These are phyloP conservation scores for Magnaporthales sp. DNA, from an alignment of 2,329 filamentous ascomycete genomes.

Conservation along the genomic window DNA sequence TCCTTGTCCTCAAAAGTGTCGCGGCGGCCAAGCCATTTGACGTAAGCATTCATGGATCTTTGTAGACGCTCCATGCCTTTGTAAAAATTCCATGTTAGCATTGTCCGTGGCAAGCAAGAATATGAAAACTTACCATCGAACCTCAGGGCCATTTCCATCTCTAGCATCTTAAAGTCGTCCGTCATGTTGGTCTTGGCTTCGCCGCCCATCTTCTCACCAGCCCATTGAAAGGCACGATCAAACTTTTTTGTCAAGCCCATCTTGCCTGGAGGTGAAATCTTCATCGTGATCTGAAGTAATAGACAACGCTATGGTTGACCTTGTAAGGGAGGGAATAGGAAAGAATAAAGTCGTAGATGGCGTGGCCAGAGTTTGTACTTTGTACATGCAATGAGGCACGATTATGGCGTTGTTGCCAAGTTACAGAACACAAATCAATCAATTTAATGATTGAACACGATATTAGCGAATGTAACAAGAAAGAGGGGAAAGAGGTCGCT, in stretches of 20 bases:
- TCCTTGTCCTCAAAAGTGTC: conserved; percentile 77
- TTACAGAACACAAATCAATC: neutral
- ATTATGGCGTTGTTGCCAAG: neutral
- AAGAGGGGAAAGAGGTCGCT: neutral
- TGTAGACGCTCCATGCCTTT: conserved; percentile 86
- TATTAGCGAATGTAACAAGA: neutral
- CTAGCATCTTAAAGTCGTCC: conserved; percentile 84
- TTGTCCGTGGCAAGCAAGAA: neutral
- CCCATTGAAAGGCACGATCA: conserved; percentile 96
- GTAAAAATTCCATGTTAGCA: conserved; percentile 6
- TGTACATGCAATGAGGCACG: neutral
- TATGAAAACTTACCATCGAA: conserved; percentile 61
- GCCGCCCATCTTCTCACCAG: conserved; percentile 88
- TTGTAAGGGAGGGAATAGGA: neutral
- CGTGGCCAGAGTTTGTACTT: neutral
- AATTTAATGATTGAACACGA: neutral
- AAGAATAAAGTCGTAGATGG: neutral
- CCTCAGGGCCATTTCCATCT: conserved; percentile 82
- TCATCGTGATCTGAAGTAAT: neutral
- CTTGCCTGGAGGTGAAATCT: conserved; percentile 10
- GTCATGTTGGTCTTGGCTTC: conserved; percentile 81
- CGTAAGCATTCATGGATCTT: conserved; percentile 73
- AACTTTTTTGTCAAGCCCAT: conserved; percentile 73
- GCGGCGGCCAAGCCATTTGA: conserved; percentile 81
- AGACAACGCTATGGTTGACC: neutral